Evolutionary conservation across 2,329 filamentous ascomycete species (phyloP).

Genomic region (Capronia epimyces): DNA sequence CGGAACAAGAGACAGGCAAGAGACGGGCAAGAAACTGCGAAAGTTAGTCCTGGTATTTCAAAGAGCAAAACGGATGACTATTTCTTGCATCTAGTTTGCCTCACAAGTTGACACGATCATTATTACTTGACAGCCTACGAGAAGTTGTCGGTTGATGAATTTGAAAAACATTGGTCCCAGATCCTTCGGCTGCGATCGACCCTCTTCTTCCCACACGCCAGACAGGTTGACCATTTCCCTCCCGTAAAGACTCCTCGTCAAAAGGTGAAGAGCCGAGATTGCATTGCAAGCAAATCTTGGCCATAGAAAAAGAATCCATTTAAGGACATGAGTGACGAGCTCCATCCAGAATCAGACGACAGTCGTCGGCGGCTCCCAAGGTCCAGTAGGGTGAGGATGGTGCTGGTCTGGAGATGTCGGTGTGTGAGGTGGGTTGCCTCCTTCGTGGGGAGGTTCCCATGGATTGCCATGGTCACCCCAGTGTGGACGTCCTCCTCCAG

Average conservation of each 20-base stretch:
- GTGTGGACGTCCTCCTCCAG: not conserved
- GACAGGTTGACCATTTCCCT: not conserved
- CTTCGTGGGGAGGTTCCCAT: not conserved
- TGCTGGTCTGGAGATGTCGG: not conserved
- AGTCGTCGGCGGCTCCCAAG: not conserved
- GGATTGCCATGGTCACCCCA: not conserved
- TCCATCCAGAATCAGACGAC: not conserved
- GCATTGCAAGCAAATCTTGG: not conserved
- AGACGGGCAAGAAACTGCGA: too few relatives aligned
- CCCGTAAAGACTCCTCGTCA: not conserved
- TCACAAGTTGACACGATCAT: not conserved
- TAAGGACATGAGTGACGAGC: not conserved
- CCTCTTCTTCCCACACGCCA: not conserved
- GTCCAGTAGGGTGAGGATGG: conserved; percentile 1
- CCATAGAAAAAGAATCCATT: not conserved
- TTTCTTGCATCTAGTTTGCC: not conserved
- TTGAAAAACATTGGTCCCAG: not conserved
- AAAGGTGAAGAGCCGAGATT: not conserved
- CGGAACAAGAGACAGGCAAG: too few relatives aligned
- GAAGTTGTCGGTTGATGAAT: not conserved
- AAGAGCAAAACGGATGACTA: not conserved
- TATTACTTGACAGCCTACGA: not conserved
- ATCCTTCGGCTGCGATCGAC: not conserved
- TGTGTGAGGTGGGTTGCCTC: not conserved
- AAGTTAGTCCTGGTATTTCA: too few relatives aligned